Evolutionary conservation across 352 stramenopile species (phyloP), one percentile per base, ranked within the genome.

Genomic region (Globisporangium nodosum): DNA sequence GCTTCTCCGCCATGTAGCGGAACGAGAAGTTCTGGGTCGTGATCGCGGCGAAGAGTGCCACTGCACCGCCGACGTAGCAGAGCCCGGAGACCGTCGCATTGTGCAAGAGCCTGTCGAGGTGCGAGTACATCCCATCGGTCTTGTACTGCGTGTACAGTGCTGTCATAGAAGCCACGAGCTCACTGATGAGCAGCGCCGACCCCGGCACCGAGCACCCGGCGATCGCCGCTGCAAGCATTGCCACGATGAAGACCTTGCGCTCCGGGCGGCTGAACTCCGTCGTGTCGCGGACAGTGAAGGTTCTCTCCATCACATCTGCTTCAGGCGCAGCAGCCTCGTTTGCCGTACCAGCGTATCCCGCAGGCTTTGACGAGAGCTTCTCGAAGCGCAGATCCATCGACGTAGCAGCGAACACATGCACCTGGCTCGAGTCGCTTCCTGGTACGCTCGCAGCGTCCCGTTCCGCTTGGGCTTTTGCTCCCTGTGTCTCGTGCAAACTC

Each of bases 401-500:
- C 7, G 48, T 6, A 30, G n/a, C 12, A 12, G 33, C 30, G 18
- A 33, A 21, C 5, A 42, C 39, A 37, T 9, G 0, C 8, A 8
- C 33, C 6, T 9, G 6, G 33, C 7, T 8, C 33, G 33, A 39
- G 33, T 9, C 7, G 33, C 33, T 12, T 8, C 33, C 33, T 12
- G 33, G 1, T 3, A 12, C 33, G 7, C 33, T 7, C 5, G 3
- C 21, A n/a, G 51, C 49, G 24, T 73, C 65, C 13, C 55, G 45
- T 2, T 64, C 42, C 18, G 52, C n/a, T 27, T 18, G 8, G 0
- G 61, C 21, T 12, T 51, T 55, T 24, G 68, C 49, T 70, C 65
- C 11, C 52, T 74, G 56, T 65, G 92, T 87, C 40, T 81, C 81
- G 53, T 93, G 76, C 35, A 86, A 60, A 8, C 81, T 96, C 40